phyloP scores from a whole-genome alignment of 2,329 filamentous ascomycete genomes.

The Aspergillus hortae region DNA sequence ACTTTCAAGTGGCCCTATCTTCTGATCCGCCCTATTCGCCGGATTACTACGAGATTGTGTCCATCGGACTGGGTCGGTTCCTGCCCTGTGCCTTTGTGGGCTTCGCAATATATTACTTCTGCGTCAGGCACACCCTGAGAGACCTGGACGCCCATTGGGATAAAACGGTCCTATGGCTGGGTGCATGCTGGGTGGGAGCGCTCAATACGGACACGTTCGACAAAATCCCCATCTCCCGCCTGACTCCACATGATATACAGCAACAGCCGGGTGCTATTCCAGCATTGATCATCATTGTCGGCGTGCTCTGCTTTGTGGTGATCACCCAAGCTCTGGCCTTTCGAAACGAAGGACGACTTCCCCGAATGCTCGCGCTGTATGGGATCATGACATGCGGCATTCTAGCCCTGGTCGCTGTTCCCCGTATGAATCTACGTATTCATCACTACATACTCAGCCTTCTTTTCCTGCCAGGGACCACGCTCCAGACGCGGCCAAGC shows the following conservation, averaged over 20 bases:
- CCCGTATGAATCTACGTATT: slow-evolving; percentile 58
- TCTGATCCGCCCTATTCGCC: slow-evolving; percentile 56
- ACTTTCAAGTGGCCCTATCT: slow-evolving; percentile 59
- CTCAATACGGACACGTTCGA: slow-evolving; percentile 63
- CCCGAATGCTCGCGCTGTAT: slow-evolving; percentile 42
- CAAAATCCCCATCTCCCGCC: slow-evolving; percentile 58
- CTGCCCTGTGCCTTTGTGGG: slow-evolving; percentile 58
- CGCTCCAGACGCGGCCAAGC: slow-evolving; percentile 56
- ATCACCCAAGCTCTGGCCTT: slow-evolving; percentile 56
- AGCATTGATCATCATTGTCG: slow-evolving; percentile 53
- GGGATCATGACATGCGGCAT: slow-evolving; percentile 42
- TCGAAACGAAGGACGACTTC: slow-evolving; percentile 56
- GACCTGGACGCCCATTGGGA: slow-evolving; percentile 56
- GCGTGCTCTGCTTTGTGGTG: slow-evolving; percentile 49
- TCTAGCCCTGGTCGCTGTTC: slow-evolving; percentile 50
- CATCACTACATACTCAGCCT: slow-evolving; percentile 62
- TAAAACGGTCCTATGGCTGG: slow-evolving; percentile 60
- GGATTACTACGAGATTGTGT: slow-evolving; percentile 54
- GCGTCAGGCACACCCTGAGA: slow-evolving; percentile 47
- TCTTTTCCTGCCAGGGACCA: slow-evolving; percentile 56
- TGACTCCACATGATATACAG: slow-evolving; percentile 59
- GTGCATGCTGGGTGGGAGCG: slow-evolving; percentile 58
- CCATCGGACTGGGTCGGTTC: slow-evolving; percentile 54
- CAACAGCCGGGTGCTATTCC: slow-evolving; percentile 59
- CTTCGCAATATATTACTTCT: slow-evolving; percentile 55